phyloP scores from a whole-genome alignment of 2,329 filamentous ascomycete species.

The Fusarium sp. region DNA sequence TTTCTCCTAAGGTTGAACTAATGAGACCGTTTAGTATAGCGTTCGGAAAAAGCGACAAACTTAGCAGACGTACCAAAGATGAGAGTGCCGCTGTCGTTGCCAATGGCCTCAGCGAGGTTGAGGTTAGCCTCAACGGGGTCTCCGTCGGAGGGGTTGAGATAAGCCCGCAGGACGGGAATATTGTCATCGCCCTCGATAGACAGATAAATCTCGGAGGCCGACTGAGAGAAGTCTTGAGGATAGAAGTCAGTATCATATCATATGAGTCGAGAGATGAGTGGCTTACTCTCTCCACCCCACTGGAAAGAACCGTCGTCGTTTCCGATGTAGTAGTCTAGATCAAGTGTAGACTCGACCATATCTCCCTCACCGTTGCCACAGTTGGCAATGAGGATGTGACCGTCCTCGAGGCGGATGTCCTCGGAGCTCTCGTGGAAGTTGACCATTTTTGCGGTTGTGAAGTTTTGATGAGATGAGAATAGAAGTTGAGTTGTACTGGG shows the following conservation, averaged over 20 bases:
- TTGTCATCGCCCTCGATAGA: constrained; percentile 64
- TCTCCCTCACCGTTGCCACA: constrained; percentile 61
- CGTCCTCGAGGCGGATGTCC: constrained; percentile 65
- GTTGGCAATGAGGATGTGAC: constrained; percentile 63
- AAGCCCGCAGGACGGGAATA: constrained; percentile 68
- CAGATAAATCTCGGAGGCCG: constrained; percentile 64
- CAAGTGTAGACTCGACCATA: constrained; percentile 60
- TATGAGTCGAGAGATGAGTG: rapidly evolving
- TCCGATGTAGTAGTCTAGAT: constrained; percentile 66
- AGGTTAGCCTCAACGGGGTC: constrained; percentile 61
- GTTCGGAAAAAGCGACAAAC: rapidly evolving
- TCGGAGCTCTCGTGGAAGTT: constrained; percentile 65
- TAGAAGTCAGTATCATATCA: background rate
- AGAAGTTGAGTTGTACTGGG: background rate
- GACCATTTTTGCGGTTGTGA: constrained; percentile 33
- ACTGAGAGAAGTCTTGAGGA: constrained; percentile 60
- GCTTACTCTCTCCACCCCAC: constrained; percentile 59
- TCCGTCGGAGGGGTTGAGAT: constrained; percentile 61
- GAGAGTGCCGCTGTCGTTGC: constrained; percentile 64
- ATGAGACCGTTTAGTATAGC: background rate
- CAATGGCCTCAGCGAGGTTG: constrained; percentile 70
- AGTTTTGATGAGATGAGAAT: background rate
- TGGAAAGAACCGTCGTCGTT: constrained; percentile 66
- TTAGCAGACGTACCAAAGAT: constrained; percentile 32
- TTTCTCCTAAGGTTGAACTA: constrained; percentile 1